Conservation (phyloP, 306 rosid species). For the Styphnolobium japonicum region DNA sequence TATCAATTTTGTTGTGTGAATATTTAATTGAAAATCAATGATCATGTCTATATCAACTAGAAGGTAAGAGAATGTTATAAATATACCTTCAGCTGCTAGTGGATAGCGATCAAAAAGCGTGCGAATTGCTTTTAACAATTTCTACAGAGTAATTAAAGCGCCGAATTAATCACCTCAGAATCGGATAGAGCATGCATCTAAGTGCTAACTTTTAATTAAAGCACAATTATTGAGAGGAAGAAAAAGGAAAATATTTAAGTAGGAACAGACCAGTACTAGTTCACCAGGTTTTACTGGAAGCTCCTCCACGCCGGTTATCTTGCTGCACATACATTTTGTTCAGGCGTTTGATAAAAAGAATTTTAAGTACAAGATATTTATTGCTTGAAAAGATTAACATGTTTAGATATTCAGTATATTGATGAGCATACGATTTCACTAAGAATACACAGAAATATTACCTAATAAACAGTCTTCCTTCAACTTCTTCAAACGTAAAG, state of each 20-base stretch:
- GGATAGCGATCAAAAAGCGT: conserved; percentile 50
- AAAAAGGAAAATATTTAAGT: not conserved
- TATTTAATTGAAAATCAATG: not conserved
- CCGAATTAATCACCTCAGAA: not conserved
- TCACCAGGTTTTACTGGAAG: conserved; percentile 59
- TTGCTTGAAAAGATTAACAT: not conserved
- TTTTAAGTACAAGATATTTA: not conserved
- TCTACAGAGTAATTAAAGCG: conserved; percentile 34
- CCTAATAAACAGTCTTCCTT: conserved; percentile 39
- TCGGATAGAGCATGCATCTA: not conserved
- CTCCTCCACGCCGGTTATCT: conserved; percentile 53
- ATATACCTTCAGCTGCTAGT: conserved; percentile 39
- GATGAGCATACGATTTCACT: not conserved
- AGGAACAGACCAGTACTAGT: conserved; percentile 36
- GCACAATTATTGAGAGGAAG: not conserved
- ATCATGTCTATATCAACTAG: not conserved
- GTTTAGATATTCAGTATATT: not conserved
- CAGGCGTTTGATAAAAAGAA: not conserved
- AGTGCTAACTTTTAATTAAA: not conserved
- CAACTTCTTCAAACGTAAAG: conserved; percentile 36
- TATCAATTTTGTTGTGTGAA: not conserved
- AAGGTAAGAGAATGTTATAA: not conserved
- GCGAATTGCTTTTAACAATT: conserved; percentile 35
- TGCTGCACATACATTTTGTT: conserved; percentile 33
- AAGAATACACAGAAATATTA: not conserved